Evolutionary conservation across 2,329 filamentous ascomycete species (phyloP), one percentile per base, ranked within the genome.

Genomic region (Clarireedia hainanense): DNA sequence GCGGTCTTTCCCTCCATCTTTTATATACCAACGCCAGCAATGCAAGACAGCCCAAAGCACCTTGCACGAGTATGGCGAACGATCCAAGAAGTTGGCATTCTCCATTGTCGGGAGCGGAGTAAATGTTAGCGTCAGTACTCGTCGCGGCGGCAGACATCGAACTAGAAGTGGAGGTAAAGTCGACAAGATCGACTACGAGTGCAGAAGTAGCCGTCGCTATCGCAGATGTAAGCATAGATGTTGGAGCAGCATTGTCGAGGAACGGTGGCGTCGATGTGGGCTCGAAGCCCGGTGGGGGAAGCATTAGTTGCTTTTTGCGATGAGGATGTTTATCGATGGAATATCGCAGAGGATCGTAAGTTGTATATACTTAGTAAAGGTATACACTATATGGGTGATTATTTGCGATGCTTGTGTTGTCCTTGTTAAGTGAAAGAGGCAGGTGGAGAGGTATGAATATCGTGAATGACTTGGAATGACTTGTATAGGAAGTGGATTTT

Each of bases 61-160:
- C 86, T 75, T 99, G 94, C 5, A 99, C 87, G 36, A 99, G 68
- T 55, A 99, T 80, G 12, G 94, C 92, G 69, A 97, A 99, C 4
- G 91, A 82, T 0, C 94, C 94, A 2, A 99, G 79, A 9, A 99
- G 79, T 62, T 86, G 80, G 71, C 94, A 99, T 73, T 96, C 89
- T 63, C 87, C 89, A 51, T 79, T 80, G 34, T 55, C 52, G 14
- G 80, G 57, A 49, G 58, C 50, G 7, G 55, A 43, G 12, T 58
- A 50, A 3, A 46, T 39, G 26, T 36, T 15, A 15, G 15, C 37
- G 36, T 34, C n/a, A 17, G 48, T 42, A 9, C 45, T 36, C 12
- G 48, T 42, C 14, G 39, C 12, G 17, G 45, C 39, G 4, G 58
- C 50, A 34, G 58, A 52, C 26, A 61, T 61, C 6, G 64, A 61